These are phyloP conservation scores for Desmodesmus armatus DNA, from an alignment of 139 green algal species.

Conservation along the genomic window DNA sequence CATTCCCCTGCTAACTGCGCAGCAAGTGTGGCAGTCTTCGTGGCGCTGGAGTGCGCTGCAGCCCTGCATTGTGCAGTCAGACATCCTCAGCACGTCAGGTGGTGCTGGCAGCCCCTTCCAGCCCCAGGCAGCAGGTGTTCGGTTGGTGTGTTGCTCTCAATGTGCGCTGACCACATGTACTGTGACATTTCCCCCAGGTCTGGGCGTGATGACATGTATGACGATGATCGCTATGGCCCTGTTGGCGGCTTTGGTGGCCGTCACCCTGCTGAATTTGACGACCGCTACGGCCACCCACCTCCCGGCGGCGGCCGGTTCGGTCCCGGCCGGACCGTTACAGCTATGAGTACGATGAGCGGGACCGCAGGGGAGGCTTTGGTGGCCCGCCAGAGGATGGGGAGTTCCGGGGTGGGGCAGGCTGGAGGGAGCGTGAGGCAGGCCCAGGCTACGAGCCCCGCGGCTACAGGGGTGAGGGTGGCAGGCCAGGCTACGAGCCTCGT, in stretches of 20 bases:
- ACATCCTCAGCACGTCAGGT: too few species aligned
- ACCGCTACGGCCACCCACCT: slow-evolving; percentile 20
- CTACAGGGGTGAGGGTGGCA: slow-evolving; percentile 12
- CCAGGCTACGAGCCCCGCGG: neutral
- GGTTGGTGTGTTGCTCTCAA: neutral
- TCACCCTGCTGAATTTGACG: neutral
- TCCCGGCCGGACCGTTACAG: slow-evolving; percentile 24
- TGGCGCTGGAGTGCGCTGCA: too few species aligned
- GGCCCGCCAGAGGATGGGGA: slow-evolving; percentile 38
- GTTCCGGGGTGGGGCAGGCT: slow-evolving; percentile 15
- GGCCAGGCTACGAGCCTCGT: neutral
- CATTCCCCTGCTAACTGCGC: neutral
- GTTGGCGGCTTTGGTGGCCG: neutral
- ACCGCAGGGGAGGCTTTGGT: neutral
- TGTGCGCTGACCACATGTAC: neutral
- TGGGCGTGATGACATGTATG: slow-evolving; percentile 20
- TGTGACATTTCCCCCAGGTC: neutral
- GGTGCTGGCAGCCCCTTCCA: neutral
- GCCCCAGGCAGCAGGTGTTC: neutral
- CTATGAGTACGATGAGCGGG: slow-evolving; percentile 9
- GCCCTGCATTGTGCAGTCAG: neutral
- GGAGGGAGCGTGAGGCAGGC: slow-evolving; percentile 17
- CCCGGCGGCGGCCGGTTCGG: neutral
- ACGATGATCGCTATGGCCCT: slow-evolving; percentile 22
- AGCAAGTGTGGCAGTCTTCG: too few species aligned